These are phyloP conservation scores for Aspergillus amoenus DNA, from an alignment of 2,329 filamentous ascomycete species.

Conservation along the genomic window DNA sequence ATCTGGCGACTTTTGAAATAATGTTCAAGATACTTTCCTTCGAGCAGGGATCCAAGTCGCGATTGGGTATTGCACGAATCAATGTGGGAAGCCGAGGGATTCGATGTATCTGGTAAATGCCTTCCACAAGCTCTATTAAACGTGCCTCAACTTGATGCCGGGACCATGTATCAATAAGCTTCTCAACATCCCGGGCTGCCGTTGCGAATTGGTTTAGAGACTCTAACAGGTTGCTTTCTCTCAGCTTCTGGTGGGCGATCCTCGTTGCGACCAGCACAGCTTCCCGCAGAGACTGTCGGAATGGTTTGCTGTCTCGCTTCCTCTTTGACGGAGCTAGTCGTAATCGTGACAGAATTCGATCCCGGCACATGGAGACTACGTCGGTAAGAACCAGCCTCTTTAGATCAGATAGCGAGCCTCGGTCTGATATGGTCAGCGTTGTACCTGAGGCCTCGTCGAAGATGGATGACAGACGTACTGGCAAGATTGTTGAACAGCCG, in stretches of 20 bases:
- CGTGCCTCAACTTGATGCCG: slow-evolving; percentile 22
- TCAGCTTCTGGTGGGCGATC: not conserved
- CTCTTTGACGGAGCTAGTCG: slow-evolving; percentile 16
- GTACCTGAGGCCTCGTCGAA: too few relatives aligned
- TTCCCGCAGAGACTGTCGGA: slow-evolving; percentile 12
- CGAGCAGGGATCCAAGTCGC: slow-evolving; percentile 14
- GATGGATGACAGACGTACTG: not conserved
- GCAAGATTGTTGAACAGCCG: not conserved
- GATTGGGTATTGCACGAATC: slow-evolving; percentile 22
- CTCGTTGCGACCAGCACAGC: not conserved
- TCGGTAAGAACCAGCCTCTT: not conserved
- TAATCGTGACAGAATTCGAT: slow-evolving; percentile 30
- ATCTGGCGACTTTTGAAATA: slow-evolving; percentile 39
- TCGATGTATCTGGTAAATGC: slow-evolving; percentile 26
- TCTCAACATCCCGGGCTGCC: slow-evolving; percentile 22
- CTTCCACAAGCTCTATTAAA: slow-evolving; percentile 30
- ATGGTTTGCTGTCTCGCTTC: slow-evolving; percentile 8
- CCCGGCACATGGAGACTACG: slow-evolving; percentile 30
- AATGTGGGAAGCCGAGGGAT: slow-evolving; percentile 3
- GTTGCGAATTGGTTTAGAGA: slow-evolving; percentile 12
- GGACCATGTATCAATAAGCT: slow-evolving; percentile 24
- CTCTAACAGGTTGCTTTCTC: not conserved
- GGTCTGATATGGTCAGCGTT: not conserved
- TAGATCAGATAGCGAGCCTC: not conserved
- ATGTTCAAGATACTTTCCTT: slow-evolving; percentile 30